These are phyloP conservation scores for Rachicladosporium sp. DNA, from an alignment of 2,329 filamentous ascomycete genomes.

Conservation along the genomic window DNA sequence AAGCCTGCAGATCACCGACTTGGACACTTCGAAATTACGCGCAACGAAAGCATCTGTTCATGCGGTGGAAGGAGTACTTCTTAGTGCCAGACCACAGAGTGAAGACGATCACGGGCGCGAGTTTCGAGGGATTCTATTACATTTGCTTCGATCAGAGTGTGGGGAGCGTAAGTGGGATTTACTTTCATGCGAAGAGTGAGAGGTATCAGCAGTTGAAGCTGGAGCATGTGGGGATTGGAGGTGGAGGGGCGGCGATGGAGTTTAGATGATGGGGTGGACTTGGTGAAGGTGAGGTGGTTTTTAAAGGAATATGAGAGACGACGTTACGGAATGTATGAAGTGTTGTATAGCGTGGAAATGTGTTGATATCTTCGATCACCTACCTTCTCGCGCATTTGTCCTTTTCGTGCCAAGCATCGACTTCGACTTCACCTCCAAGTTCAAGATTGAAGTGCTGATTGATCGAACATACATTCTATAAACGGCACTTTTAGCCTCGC, in stretches of 20 bases:
- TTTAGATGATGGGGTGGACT: conserved; percentile 71
- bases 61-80: conserved; percentile 99
- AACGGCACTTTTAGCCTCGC: too few relatives aligned
- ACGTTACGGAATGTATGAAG: too few relatives aligned
- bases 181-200: conserved; percentile 96
- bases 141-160: conserved; percentile 94
- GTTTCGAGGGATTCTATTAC: conserved; percentile 98
- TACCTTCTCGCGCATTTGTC: too few relatives aligned
- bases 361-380: too few relatives aligned
- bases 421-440: too few relatives aligned
- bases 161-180: conserved; percentile 82
- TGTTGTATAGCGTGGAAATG: too few relatives aligned
- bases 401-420: too few relatives aligned
- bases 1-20: conserved; percentile 46
- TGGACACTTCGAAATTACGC: conserved; percentile 56
- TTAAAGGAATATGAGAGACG: too few relatives aligned
- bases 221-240: conserved; percentile 72
- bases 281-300: too few relatives aligned
- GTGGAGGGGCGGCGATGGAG: conserved; percentile 76
- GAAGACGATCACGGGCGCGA: conserved; percentile 80
- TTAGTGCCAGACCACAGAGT: conserved; percentile 90
- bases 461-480: too few relatives aligned
- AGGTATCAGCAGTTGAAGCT: conserved; percentile 95
- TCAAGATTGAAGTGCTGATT: too few relatives aligned
- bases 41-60: conserved; percentile 83